phyloP scores from a whole-genome alignment of 306 rosid genomes.

The Vachellia pachyceras region DNA sequence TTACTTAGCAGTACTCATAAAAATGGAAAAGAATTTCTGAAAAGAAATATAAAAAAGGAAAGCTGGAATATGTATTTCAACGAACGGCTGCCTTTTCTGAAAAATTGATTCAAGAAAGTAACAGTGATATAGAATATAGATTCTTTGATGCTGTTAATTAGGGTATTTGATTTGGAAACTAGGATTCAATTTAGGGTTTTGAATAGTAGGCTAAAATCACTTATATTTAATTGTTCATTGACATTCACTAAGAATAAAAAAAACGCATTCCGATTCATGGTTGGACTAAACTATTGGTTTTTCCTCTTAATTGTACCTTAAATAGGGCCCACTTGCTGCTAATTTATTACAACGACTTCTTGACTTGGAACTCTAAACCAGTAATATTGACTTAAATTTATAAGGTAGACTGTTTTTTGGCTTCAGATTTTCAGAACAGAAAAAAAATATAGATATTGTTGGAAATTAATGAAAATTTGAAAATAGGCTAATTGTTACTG shows the following conservation, averaged over 20 bases:
- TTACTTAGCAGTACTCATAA: background rate
- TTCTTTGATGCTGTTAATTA: background rate
- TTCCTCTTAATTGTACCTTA: constrained; percentile 12
- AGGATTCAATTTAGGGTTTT: background rate
- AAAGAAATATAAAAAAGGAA: background rate
- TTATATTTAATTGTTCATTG: background rate
- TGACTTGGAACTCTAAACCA: constrained; percentile 21
- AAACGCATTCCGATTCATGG: constrained; percentile 25
- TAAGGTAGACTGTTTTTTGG: background rate
- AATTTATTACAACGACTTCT: constrained; percentile 14
- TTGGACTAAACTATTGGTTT: constrained; percentile 35
- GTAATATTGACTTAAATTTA: constrained; percentile 6
- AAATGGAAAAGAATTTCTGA: background rate
- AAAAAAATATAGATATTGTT: constrained; percentile 21
- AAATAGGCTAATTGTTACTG: background rate
- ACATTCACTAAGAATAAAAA: background rate
- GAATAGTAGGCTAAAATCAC: constrained; percentile 15
- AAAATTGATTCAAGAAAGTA: background rate
- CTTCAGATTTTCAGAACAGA: constrained; percentile 3
- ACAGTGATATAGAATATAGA: background rate
- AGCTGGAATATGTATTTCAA: background rate
- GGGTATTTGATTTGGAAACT: background rate
- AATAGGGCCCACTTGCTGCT: constrained; percentile 11
- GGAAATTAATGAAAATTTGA: constrained; percentile 3
- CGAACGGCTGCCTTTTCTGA: background rate